Conservation (phyloP, 2,329 filamentous ascomycete genomes). For the Cytospora mali region DNA sequence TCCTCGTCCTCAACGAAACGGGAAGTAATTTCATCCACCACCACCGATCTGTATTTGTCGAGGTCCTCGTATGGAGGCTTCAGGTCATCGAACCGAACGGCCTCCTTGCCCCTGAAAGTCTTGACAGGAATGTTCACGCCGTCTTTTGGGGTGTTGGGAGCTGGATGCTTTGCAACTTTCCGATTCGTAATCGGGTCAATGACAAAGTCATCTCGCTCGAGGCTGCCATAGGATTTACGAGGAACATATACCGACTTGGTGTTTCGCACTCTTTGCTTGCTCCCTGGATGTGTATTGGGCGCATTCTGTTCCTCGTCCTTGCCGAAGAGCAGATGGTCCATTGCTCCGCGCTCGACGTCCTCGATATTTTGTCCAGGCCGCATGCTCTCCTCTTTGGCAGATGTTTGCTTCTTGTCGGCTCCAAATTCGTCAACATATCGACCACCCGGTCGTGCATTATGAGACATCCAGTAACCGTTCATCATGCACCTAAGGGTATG, state of each 20-base stretch:
- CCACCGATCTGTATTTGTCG: constrained; percentile 41
- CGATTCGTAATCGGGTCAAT: constrained; percentile 65
- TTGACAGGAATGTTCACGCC: constrained; percentile 34
- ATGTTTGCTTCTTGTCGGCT: constrained; percentile 39
- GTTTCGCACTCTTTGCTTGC: constrained; percentile 1
- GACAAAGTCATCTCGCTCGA: constrained; percentile 39
- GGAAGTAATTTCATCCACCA: constrained; percentile 36
- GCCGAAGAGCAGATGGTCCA: constrained; percentile 47
- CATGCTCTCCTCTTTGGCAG: constrained; percentile 41
- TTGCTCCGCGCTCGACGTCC: constrained; percentile 48
- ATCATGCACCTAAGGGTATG: constrained; percentile 46
- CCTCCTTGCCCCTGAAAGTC: constrained; percentile 35
- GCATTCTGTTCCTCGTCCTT: not conserved
- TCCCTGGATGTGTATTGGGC: constrained; percentile 4
- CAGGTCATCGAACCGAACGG: constrained; percentile 36
- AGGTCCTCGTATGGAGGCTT: constrained; percentile 41
- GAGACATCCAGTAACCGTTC: constrained; percentile 44
- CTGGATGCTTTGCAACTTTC: constrained; percentile 42
- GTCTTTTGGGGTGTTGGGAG: constrained; percentile 29
- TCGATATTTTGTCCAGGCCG: constrained; percentile 47
- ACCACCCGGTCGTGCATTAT: constrained; percentile 33
- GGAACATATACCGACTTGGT: not conserved
- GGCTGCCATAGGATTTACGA: constrained; percentile 11
- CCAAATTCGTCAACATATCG: constrained; percentile 41
- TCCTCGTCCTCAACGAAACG: constrained; percentile 35